phyloP scores from a whole-genome alignment of 495 filamentous ascomycete genomes.

The Aspergillus egyptiacus region DNA sequence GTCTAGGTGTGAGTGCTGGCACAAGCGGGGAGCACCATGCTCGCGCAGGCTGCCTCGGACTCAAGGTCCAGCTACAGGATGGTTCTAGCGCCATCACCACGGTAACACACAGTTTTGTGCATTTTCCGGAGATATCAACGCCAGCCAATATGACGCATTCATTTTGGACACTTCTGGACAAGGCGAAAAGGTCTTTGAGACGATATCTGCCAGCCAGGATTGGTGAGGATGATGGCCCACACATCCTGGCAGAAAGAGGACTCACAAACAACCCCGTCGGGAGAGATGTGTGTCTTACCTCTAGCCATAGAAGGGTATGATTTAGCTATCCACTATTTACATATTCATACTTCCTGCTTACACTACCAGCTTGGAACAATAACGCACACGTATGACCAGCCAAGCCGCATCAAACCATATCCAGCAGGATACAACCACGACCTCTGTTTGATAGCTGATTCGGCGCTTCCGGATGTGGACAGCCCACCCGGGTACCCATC shows the following conservation, averaged over 20 bases:
- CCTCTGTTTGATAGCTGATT: constrained; percentile 11
- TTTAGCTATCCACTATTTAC: not conserved
- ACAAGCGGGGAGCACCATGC: not conserved
- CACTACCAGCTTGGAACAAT: constrained; percentile 15
- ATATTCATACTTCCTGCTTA: not conserved
- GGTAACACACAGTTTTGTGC: not conserved
- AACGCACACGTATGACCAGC: constrained; percentile 8
- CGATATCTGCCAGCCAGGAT: not conserved
- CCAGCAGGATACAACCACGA: constrained; percentile 13
- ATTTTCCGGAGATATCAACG: not conserved
- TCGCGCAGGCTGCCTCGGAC: not conserved
- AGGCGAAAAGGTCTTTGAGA: not conserved
- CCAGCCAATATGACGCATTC: not conserved
- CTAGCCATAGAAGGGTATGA: not conserved
- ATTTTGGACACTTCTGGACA: not conserved
- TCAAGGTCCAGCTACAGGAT: not conserved
- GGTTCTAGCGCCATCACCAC: not conserved
- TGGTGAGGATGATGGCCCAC: not conserved
- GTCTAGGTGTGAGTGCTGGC: not conserved
- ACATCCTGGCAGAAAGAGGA: not conserved
- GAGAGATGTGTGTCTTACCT: not conserved
- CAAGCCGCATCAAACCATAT: constrained; percentile 10
- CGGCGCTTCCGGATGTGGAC: constrained; percentile 5
- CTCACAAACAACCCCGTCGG: not conserved
- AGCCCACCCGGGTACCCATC: constrained; percentile 17